phyloP scores from a whole-genome alignment of 192 early-diverging fungal genomes.

The Backusella luteola region DNA sequence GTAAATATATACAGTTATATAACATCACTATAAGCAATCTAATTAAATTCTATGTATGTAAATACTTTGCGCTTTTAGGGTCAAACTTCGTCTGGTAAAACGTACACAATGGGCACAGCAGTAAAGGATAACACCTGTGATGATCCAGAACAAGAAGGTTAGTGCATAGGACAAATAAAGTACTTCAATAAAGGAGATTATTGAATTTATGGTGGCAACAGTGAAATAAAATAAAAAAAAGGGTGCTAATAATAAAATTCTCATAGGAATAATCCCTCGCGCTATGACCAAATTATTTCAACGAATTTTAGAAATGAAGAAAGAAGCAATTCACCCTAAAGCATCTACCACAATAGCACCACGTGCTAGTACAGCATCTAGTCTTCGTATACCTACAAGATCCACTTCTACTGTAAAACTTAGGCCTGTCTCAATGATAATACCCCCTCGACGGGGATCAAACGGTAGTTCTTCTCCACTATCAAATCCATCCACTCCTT shows the following conservation, averaged over 20 bases:
- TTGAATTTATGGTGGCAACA: not conserved
- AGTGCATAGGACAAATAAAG: not conserved
- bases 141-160: constrained; percentile 34
- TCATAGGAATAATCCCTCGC: constrained; percentile 63
- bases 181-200: not conserved
- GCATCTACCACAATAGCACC: not conserved
- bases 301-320: constrained; percentile 7
- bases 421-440: constrained; percentile 11
- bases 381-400: constrained; percentile 6
- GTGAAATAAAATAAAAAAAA: not conserved
- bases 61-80: constrained; percentile 34
- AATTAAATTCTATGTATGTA: not conserved
- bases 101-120: constrained; percentile 91
- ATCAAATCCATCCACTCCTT: not conserved
- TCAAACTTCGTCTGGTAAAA: constrained; percentile 94
- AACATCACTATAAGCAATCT: not conserved
- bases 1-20: constrained; percentile 28
- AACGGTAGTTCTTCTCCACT: not conserved
- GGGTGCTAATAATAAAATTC: not conserved
- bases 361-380: not conserved
- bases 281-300: constrained; percentile 63
- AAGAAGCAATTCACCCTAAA: not conserved
- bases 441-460: constrained; percentile 4
- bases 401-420: constrained; percentile 10
- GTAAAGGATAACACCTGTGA: constrained; percentile 12